Percentiles rank a stretch among this genome's conserved stretches.
phyloP scores from a whole-genome alignment of 83 land plant genomes.

The Picea abies region DNA sequence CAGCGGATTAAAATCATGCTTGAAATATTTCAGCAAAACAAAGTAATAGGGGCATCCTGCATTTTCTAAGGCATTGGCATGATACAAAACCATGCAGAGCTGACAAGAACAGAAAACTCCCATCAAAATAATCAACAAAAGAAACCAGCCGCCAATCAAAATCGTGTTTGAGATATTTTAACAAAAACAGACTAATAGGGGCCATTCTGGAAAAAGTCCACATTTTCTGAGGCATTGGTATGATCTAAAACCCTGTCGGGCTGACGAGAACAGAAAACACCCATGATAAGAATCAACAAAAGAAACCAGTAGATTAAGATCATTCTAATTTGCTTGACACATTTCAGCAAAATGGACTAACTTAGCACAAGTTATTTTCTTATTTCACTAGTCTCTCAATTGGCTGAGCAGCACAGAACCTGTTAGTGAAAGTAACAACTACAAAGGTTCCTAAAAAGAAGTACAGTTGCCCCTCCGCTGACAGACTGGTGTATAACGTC shows the following conservation, averaged over 20 bases:
- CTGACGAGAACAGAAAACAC: neutral
- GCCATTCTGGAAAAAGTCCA: no score
- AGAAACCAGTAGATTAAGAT: neutral
- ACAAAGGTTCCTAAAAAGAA: neutral
- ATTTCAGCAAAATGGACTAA: neutral
- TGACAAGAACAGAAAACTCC: no score
- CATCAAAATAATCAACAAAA: no score
- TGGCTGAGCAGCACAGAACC: neutral
- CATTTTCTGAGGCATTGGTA: no score
- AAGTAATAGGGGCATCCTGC: constrained; percentile 37
- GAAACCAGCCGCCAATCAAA: no score
- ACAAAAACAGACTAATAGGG: no score
- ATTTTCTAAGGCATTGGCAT: no score
- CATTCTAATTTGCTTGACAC: neutral
- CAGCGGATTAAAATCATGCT: constrained; percentile 23
- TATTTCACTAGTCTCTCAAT: neutral
- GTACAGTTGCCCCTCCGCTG: neutral
- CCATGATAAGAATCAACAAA: neutral
- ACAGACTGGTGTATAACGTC: neutral
- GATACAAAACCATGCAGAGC: no score
- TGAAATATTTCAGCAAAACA: constrained; percentile 61
- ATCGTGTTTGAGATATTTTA: no score
- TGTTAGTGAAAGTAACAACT: neutral
- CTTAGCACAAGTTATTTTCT: neutral
- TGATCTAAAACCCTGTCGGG: neutral